Conservation (phyloP, 495 filamentous ascomycete species). For the Aspergillus asperescens region DNA sequence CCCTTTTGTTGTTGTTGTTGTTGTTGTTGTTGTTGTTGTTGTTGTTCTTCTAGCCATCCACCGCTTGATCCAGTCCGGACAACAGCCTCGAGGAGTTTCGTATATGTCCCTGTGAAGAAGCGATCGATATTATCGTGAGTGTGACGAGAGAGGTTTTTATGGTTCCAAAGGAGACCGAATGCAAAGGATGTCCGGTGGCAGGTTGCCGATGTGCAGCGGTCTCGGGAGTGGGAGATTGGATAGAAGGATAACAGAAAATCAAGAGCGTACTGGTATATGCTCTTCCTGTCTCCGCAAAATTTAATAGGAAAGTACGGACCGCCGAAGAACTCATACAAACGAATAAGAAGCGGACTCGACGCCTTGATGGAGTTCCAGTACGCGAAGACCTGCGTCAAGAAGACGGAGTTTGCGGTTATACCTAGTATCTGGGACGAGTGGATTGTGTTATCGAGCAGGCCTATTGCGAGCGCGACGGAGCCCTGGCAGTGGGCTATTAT, state of each 20-base stretch:
- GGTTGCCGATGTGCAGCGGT: conserved; percentile 57
- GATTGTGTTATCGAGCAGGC: conserved; percentile 61
- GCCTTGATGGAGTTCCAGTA: conserved; percentile 56
- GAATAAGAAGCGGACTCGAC: conserved; percentile 35
- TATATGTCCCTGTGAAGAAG: conserved; percentile 60
- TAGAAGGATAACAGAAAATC: conserved; percentile 44
- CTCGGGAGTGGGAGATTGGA: conserved; percentile 45
- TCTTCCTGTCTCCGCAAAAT: background rate
- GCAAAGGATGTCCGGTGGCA: conserved; percentile 58
- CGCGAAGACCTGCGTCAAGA: conserved; percentile 58
- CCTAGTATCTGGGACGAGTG: conserved; percentile 32
- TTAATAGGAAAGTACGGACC: conserved; percentile 15
- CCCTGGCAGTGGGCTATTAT: conserved; percentile 64
- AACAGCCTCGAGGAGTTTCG: conserved; percentile 51
- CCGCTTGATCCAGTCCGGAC: conserved; percentile 26
- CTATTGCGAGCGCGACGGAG: conserved; percentile 52
- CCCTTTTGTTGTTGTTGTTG: no score
- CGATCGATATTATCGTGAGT: conserved; percentile 58
- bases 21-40: no score
- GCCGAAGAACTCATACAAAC: conserved; percentile 12
- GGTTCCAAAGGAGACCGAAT: conserved; percentile 63
- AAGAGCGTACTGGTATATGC: conserved; percentile 10
- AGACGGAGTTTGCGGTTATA: conserved; percentile 59
- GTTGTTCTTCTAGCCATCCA: background rate
- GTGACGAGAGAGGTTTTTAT: conserved; percentile 56